A percentile compares a stretch with the other conserved stretches of the same genome.
phyloP scores from a whole-genome alignment of 2,329 filamentous ascomycete species.

The Alternaria panax region DNA sequence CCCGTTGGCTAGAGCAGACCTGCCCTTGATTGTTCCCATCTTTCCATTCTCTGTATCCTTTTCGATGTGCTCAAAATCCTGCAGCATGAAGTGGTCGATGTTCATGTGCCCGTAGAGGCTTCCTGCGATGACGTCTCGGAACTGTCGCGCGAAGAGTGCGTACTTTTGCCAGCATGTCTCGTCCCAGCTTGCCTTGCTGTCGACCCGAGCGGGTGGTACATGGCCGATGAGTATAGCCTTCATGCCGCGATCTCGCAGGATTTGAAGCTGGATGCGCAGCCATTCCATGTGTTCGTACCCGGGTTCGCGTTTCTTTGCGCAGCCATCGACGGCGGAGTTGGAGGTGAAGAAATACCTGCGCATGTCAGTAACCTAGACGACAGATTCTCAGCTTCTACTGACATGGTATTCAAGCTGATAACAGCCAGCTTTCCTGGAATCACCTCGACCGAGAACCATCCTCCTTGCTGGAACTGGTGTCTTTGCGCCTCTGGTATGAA shows the following conservation, averaged over 20 bases:
- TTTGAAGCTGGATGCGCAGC: slow-evolving; percentile 86
- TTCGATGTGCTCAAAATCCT: slow-evolving; percentile 81
- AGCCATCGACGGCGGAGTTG: slow-evolving; percentile 93
- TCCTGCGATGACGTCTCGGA: slow-evolving; percentile 84
- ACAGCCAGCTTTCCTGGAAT: slow-evolving; percentile 85
- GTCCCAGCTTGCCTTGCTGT: slow-evolving; percentile 88
- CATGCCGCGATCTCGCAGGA: slow-evolving; percentile 82
- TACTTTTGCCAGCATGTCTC: slow-evolving; percentile 99
- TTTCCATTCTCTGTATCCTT: slow-evolving; percentile 59
- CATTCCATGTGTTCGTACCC: slow-evolving; percentile 97
- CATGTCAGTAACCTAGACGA: not conserved
- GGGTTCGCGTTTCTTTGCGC: slow-evolving; percentile 77
- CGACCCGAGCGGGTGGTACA: slow-evolving; percentile 87
- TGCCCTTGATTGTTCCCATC: slow-evolving; percentile 43
- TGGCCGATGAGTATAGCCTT: slow-evolving; percentile 96
- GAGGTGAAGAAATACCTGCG: slow-evolving; percentile 85
- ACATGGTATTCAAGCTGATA: slow-evolving; percentile 91
- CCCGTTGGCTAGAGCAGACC: slow-evolving; percentile 37
- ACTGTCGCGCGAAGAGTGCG: slow-evolving; percentile 86
- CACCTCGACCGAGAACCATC: slow-evolving; percentile 94
- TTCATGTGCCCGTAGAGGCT: slow-evolving; percentile 96
- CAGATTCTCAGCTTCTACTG: slow-evolving; percentile 15
- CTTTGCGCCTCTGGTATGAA: slow-evolving; percentile 94
- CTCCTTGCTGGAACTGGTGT: slow-evolving; percentile 88
- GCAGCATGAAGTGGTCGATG: slow-evolving; percentile 93